A percentile compares a stretch with the other conserved stretches of the same genome.
Conservation (phyloP, 2,329 filamentous ascomycete species). For the Scedosporium aurantiacum region DNA sequence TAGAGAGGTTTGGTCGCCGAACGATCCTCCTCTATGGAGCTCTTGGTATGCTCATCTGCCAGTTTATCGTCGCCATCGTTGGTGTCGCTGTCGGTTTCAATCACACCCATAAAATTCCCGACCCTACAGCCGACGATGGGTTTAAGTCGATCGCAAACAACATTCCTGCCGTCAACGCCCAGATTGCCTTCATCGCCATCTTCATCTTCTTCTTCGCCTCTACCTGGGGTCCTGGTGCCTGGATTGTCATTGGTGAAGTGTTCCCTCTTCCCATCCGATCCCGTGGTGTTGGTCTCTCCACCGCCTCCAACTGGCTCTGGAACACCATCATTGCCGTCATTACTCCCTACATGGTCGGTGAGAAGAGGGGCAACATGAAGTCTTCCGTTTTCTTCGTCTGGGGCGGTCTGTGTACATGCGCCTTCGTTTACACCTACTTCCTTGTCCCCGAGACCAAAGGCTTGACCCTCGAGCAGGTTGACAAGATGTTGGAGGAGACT, state of each 20-base stretch:
- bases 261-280: slow-evolving; percentile 84
- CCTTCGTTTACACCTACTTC: slow-evolving; percentile 59
- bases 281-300: slow-evolving; percentile 76
- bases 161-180: slow-evolving; percentile 48
- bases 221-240: slow-evolving; percentile 76
- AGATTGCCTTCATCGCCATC: slow-evolving; percentile 82
- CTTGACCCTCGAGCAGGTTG: slow-evolving; percentile 67
- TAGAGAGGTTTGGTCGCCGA: slow-evolving; percentile 74
- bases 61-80: slow-evolving; percentile 76
- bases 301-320: slow-evolving; percentile 87
- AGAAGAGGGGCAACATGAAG: slow-evolving; percentile 48
- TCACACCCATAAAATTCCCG: slow-evolving; percentile 26
- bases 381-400: slow-evolving; percentile 67
- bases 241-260: slow-evolving; percentile 80
- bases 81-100: slow-evolving; percentile 51
- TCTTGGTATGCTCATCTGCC: slow-evolving; percentile 71
- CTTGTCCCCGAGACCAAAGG: slow-evolving; percentile 66
- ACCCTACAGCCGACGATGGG: slow-evolving; percentile 26
- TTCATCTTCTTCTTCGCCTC: slow-evolving; percentile 89
- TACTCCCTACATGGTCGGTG: slow-evolving; percentile 59
- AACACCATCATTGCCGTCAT: slow-evolving; percentile 64
- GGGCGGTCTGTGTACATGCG: slow-evolving; percentile 53
- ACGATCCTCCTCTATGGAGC: slow-evolving; percentile 70
- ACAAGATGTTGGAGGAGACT: slow-evolving; percentile 82
- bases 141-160: slow-evolving; percentile 34